phyloP scores from a whole-genome alignment of 2,329 filamentous ascomycete genomes.

The Botryotinia convoluta region DNA sequence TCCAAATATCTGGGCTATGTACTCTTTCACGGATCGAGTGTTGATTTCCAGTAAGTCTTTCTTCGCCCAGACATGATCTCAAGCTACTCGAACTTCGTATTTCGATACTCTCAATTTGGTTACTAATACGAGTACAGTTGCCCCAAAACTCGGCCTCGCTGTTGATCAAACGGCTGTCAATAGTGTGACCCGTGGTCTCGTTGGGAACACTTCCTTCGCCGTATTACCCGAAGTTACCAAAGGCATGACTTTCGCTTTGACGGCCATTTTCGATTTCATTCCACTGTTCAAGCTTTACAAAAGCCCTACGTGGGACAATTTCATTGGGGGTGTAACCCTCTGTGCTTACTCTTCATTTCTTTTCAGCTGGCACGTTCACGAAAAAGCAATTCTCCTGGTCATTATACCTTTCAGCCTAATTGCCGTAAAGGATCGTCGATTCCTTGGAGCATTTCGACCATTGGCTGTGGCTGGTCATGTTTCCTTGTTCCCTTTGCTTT shows the following conservation, averaged over 20 bases:
- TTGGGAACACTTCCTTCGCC: slow-evolving; percentile 92
- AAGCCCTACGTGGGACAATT: slow-evolving; percentile 80
- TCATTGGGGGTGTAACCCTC: slow-evolving; percentile 84
- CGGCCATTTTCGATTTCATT: slow-evolving; percentile 76
- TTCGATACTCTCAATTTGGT: not conserved
- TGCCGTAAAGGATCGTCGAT: slow-evolving; percentile 82
- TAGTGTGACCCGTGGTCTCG: slow-evolving; percentile 88
- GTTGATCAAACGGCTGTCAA: slow-evolving; percentile 73
- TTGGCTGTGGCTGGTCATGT: slow-evolving; percentile 92
- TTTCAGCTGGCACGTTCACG: slow-evolving; percentile 98
- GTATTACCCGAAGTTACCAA: slow-evolving; percentile 85
- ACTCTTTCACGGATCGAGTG: slow-evolving; percentile 83
- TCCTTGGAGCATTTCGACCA: slow-evolving; percentile 87
- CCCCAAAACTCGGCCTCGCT: slow-evolving; percentile 72
- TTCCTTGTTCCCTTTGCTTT: slow-evolving; percentile 89
- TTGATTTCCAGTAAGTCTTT: slow-evolving; percentile 68
- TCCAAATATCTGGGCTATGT: slow-evolving; percentile 94
- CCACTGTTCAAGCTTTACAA: slow-evolving; percentile 80
- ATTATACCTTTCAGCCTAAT: slow-evolving; percentile 94
- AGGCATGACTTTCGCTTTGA: slow-evolving; percentile 75
- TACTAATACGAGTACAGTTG: slow-evolving; percentile 53
- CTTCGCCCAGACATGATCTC: not conserved
- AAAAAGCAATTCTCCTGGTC: slow-evolving; percentile 92
- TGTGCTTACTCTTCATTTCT: slow-evolving; percentile 96
- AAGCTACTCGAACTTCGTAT: not conserved